Evolutionary conservation across 306 rosid genomes (phyloP).

Genomic region (Gillenia trifoliata): DNA sequence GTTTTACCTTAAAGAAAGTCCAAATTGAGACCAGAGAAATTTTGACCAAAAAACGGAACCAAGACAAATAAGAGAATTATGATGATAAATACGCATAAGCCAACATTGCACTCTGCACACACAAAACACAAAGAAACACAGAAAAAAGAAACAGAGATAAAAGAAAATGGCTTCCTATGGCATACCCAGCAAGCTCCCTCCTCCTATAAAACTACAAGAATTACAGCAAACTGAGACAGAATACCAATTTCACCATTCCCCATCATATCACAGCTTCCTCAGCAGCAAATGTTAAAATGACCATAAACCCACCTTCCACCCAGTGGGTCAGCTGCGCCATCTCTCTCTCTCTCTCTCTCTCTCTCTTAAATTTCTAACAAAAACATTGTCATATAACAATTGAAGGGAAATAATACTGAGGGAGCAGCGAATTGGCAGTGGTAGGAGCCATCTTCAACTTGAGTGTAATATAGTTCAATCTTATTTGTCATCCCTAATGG

Average conservation of each 20-base stretch:
- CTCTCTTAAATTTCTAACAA: constrained; percentile 21
- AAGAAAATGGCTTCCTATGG: constrained; percentile 44
- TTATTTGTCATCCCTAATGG: not conserved
- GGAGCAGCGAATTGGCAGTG: constrained; percentile 78
- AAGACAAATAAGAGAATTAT: not conserved
- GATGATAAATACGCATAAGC: not conserved
- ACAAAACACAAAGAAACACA: not conserved
- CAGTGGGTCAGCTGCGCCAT: constrained; percentile 45
- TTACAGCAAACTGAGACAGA: not conserved
- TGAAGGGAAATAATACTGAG: constrained; percentile 58
- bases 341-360: constrained; percentile 3
- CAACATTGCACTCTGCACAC: not conserved
- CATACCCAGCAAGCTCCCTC: constrained; percentile 22
- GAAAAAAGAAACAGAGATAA: not conserved
- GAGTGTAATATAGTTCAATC: constrained; percentile 33
- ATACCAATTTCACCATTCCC: constrained; percentile 7
- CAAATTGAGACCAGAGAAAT: too few relatives aligned
- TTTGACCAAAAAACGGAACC: too few relatives aligned
- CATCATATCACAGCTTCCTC: constrained; percentile 11
- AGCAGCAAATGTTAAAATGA: constrained; percentile 4
- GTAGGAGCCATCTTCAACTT: constrained; percentile 76
- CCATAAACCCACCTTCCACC: constrained; percentile 21
- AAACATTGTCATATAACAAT: not conserved
- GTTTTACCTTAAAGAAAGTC: too few relatives aligned
- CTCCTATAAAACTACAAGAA: not conserved